Evolutionary conservation across 2,329 filamentous ascomycete genomes (phyloP), one percentile per base, ranked within the genome.

Genomic region (Exophiala mesophila): DNA sequence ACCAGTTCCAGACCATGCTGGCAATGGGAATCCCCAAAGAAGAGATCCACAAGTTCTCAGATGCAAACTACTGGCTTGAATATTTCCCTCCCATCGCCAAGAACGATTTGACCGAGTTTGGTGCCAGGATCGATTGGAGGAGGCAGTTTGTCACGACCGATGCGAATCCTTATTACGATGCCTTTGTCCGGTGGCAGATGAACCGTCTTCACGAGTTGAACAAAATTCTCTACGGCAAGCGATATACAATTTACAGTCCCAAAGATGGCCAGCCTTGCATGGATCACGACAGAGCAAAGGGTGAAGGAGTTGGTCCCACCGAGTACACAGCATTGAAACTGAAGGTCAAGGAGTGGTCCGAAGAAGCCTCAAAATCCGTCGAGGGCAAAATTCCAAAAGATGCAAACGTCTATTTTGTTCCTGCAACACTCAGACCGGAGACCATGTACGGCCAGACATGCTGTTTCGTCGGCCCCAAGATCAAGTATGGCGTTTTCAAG

Each of bases 371-470:
- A 52, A 77, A 83, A 54, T 70, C 78, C 39, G 68, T 97, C 45
- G 76, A 83, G 62, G 82, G 78, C 52, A 92, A 90, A 69, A 69
- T 97, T 3, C 85, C 90, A 4, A 75, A 81, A 24, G 80, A 77
- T 52, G 83, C 86, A 33, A 84, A 84, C 49, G 83, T 96, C 43
- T 97, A 83, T 70, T 84, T 97, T 58, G 80, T 97, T 9, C 85
- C 92, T 9, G 92, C 92, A 12, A 97, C 92, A 41, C 76, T 98
- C 49, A 78, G 92, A 49, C 88, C 92, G 2, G 92, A 98, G 73
- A 98, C 92, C 24, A 97, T 98, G 90, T 98, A 97, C 62, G 94
- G 94, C 29, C 92, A 97, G 67, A 94, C 82, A 3, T 94, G 87
- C 69, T 95, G 89, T 64, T 98, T 97, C 57, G 87, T 98, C 35